Base-by-base conservation (phyloP, 352 stramenopile species). In the Phytophthora foliorum region DNA sequence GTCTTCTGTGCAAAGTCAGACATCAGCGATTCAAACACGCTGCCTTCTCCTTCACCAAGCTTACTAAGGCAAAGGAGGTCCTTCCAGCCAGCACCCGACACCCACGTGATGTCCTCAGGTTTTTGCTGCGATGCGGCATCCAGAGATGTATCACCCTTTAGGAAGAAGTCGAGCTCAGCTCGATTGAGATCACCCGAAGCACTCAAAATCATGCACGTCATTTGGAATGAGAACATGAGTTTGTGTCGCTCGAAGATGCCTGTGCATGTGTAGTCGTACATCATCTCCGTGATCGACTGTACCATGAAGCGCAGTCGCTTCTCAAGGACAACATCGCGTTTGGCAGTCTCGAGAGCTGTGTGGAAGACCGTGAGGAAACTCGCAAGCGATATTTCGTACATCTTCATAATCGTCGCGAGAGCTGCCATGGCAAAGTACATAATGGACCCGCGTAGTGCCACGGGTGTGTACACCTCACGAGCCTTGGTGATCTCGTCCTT, bases 191-290 rank as follows among this genome's bases (percentile, higher is more conserved):
- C 81, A 16, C 83, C 82, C 0, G 94, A 83, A 13, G 90, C 91
- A 39, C 86, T 81, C 72, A 98, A 83, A 68, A 99, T 97, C 95
- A 98, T 98, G 69, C 91, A 98, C 14, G 95, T 98, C 89, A 98
- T 97, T 73, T 98, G 94, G 73, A 99, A 98, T 32, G 90, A 95
- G 69, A 98, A 98, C 92, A 98, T 98, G 62, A 99, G 86, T 76
- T 99, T 99, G 79, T 99, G 96, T n/a, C 93, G 87, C 83, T 99
- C 96, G 49, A 99, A 99, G 64, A 99, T 99, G 24, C 96, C 96
- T 7, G 92, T 98, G 64, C 96, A 99, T 10, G 93, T 98, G 81
- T 98, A 99, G 74, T 99, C 94, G 75, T 99, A 99, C 73, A 98
- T 95, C 78, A 97, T 92, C 39, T 94, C 82, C 0, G 93, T 98